These are phyloP conservation scores for Monascus purpureus DNA, from an alignment of 495 filamentous ascomycete species.

Conservation along the genomic window DNA sequence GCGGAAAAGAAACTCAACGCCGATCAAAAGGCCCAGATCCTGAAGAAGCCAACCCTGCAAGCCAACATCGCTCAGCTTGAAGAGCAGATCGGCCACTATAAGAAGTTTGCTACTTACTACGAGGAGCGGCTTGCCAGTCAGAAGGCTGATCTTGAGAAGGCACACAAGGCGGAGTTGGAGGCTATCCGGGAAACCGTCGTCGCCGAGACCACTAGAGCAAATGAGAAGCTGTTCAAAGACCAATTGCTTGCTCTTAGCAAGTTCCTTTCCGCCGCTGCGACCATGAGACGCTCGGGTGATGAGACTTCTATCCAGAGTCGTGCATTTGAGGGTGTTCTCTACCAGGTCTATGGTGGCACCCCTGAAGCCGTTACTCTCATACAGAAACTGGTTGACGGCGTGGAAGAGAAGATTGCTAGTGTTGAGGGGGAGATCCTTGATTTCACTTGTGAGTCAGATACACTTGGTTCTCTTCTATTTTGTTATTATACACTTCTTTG, in stretches of 20 bases:
- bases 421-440: conserved; percentile 49
- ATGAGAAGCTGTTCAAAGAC: conserved; percentile 34
- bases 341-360: conserved; percentile 79
- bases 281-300: conserved; percentile 50
- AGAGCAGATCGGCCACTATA: conserved; percentile 72
- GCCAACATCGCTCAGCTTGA: conserved; percentile 59
- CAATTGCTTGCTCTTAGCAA: conserved; percentile 56
- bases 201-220: conserved; percentile 45
- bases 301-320: conserved; percentile 56
- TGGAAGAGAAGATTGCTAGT: conserved; percentile 53
- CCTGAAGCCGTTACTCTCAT: conserved; percentile 68
- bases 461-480: conserved; percentile 1
- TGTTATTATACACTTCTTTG: too few species aligned
- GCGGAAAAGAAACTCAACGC: conserved; percentile 70
- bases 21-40: conserved; percentile 79
- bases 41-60: conserved; percentile 82
- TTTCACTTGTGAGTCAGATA: conserved; percentile 55
- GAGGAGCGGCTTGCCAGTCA: conserved; percentile 51
- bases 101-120: conserved; percentile 68
- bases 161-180: conserved; percentile 55
- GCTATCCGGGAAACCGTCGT: conserved; percentile 51
- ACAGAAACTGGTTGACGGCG: conserved; percentile 71
- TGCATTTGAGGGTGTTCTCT: conserved; percentile 81
- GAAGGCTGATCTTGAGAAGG: conserved; percentile 58
- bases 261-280: conserved; percentile 67